Base-by-base conservation (phyloP, 495 filamentous ascomycete genomes). In the Chlorociboria aeruginascens region DNA sequence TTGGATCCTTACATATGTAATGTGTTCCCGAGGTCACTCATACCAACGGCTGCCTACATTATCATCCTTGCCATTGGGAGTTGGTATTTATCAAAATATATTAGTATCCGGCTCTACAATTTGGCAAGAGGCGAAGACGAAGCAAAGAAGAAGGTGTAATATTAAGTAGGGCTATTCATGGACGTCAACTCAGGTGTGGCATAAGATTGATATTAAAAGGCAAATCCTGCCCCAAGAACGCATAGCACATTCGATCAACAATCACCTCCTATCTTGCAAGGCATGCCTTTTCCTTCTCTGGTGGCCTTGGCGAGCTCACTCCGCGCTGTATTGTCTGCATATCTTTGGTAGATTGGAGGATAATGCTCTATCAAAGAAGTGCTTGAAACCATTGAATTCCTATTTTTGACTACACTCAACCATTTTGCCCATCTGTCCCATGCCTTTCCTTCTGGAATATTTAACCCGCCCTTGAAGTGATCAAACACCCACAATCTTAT, bases 1-100 rank as follows among this genome's bases (percentile, higher is more conserved):
- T 77, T 98, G 20, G 92, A 98, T 66, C 87, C 88, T 16, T 96
- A 78, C 52, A 38, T 89, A 33, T 65, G 77, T 53, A 86, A 87
- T 64, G 55, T 84, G 7, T 69, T 90, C 50, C 86, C 86, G 8
- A 67, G 71, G 42, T 86, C 83, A 14, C 63, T 92, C 14, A 56
- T 85, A 12, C 78, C 78, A 34, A 90, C 82, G 10, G 75, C 72
- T 29, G 61, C 56, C 20, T 86, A 80, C 62, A 68, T 85, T 42
- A 50, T 69, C 6, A 52, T 72, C 16, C 72, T 89, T 49, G 72
- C 73, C 8, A 53, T 71, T 37, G 44, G 69, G 17, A 72, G 76
- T 14, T 72, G 69, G 54, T 65, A 75, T 50, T 37, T 71, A 4
- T 62, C 69, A 11, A 55, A 58, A 45, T 49, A 53, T 42, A 60